Conservation (phyloP, 345 rosid species). For the Populus simonii region DNA sequence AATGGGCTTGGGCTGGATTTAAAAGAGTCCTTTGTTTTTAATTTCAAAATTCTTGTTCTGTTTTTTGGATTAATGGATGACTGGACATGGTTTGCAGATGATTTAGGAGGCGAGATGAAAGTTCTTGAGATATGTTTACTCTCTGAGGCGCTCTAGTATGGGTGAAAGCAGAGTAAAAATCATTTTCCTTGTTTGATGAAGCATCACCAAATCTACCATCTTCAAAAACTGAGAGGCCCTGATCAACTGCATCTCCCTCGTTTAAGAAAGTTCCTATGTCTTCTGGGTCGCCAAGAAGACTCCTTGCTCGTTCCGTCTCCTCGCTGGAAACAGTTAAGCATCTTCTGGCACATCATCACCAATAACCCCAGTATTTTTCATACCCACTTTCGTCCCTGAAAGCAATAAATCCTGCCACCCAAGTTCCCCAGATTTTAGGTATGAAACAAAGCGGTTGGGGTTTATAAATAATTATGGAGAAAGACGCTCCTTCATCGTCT, state of each 20-base stretch:
- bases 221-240: slow-evolving; percentile 29
- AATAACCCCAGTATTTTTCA: slow-evolving; percentile 13
- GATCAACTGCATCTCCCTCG: slow-evolving; percentile 38
- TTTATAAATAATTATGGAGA: neutral
- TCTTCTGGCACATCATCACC: slow-evolving; percentile 38
- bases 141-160: slow-evolving; percentile 41
- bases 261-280: slow-evolving; percentile 57
- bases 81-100: slow-evolving; percentile 40
- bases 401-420: neutral
- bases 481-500: slow-evolving; percentile 31
- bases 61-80: slow-evolving; percentile 25
- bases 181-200: slow-evolving; percentile 42
- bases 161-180: slow-evolving; percentile 25
- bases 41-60: no score
- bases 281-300: slow-evolving; percentile 94
- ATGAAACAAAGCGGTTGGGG: no score
- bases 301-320: slow-evolving; percentile 80
- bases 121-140: slow-evolving; percentile 36
- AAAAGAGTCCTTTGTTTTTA: no score
- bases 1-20: no score
- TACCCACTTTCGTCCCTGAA: slow-evolving; percentile 17
- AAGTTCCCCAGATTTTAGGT: neutral
- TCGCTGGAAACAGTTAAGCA: slow-evolving; percentile 76
- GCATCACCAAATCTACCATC: slow-evolving; percentile 28
- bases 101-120: slow-evolving; percentile 60